Conservation (phyloP, 495 filamentous ascomycete species). For the Annulohypoxylon maeteangense region DNA sequence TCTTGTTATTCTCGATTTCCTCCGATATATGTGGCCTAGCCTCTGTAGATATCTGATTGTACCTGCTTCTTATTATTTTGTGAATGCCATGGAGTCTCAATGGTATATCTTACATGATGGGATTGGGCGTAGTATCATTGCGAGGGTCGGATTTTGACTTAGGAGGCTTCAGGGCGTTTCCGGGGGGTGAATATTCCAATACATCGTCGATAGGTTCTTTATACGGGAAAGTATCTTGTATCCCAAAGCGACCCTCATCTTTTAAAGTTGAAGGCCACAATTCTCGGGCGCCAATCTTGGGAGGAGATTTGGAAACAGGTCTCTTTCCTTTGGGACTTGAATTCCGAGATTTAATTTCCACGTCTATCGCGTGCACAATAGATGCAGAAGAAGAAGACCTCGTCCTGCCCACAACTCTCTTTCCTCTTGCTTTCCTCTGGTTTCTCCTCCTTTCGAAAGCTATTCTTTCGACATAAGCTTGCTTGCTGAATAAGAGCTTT, state of each 20-base stretch:
- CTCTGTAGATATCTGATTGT: neutral
- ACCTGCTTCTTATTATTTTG: neutral
- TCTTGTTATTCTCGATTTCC: neutral
- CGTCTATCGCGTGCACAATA: too few relatives aligned
- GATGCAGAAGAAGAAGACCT: constrained; percentile 14
- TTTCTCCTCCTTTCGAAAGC: neutral
- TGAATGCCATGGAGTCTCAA: neutral
- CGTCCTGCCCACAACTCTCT: neutral
- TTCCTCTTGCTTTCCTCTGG: neutral
- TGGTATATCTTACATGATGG: neutral
- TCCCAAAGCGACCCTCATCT: neutral
- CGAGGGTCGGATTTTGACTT: neutral
- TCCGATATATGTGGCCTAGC: neutral
- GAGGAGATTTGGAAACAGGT: neutral
- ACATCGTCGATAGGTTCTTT: neutral
- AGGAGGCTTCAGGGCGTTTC: neutral
- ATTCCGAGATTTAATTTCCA: neutral
- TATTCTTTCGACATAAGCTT: neutral
- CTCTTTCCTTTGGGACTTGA: neutral
- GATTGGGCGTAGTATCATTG: neutral
- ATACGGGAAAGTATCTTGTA: neutral
- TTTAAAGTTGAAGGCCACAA: neutral
- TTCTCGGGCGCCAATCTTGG: neutral
- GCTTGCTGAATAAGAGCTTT: constrained; percentile 6
- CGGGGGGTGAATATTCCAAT: neutral